phyloP scores from a whole-genome alignment of 78 protist genomes.

The Corallochytrium limacisporum region DNA sequence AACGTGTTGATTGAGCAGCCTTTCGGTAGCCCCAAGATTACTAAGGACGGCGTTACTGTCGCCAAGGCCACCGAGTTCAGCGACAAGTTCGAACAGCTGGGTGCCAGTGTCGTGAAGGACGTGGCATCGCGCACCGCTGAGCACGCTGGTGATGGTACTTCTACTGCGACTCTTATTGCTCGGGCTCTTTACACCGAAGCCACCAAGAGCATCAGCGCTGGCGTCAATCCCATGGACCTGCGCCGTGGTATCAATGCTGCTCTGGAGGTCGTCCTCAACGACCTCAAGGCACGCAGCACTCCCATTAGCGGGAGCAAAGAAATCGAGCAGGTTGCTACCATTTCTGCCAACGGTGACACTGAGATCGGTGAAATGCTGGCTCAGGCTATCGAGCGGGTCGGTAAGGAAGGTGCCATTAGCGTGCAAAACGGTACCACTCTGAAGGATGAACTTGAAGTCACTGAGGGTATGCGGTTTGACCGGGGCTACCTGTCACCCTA shows the following conservation, averaged over 20 bases:
- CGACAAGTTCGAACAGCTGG: slow-evolving; percentile 70
- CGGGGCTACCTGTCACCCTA: slow-evolving; percentile 83
- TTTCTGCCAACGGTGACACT: slow-evolving; percentile 91
- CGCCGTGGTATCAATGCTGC: slow-evolving; percentile 85
- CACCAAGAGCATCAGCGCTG: slow-evolving; percentile 85
- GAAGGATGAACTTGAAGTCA: slow-evolving; percentile 60
- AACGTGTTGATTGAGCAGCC: slow-evolving; percentile 81
- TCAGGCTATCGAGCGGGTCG: slow-evolving; percentile 87
- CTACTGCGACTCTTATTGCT: slow-evolving; percentile 88
- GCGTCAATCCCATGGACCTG: slow-evolving; percentile 94
- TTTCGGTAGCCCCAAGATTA: slow-evolving; percentile 87
- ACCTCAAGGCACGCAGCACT: slow-evolving; percentile 51
- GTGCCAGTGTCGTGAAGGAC: slow-evolving; percentile 77
- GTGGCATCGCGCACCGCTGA: slow-evolving; percentile 50
- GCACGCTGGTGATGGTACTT: slow-evolving; percentile 83
- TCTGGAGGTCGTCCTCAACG: slow-evolving; percentile 50
- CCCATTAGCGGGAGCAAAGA: slow-evolving; percentile 68
- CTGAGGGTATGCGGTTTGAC: slow-evolving; percentile 90
- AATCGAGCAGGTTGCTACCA: slow-evolving; percentile 84
- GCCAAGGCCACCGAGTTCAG: slow-evolving; percentile 84
- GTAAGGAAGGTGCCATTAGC: slow-evolving; percentile 94
- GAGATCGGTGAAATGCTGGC: slow-evolving; percentile 84
- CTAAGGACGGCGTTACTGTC: slow-evolving; percentile 98
- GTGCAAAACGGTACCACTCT: slow-evolving; percentile 85
- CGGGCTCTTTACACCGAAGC: slow-evolving; percentile 80